Base-by-base conservation (phyloP, 495 filamentous ascomycete genomes). In the Hypoxylon rickii region DNA sequence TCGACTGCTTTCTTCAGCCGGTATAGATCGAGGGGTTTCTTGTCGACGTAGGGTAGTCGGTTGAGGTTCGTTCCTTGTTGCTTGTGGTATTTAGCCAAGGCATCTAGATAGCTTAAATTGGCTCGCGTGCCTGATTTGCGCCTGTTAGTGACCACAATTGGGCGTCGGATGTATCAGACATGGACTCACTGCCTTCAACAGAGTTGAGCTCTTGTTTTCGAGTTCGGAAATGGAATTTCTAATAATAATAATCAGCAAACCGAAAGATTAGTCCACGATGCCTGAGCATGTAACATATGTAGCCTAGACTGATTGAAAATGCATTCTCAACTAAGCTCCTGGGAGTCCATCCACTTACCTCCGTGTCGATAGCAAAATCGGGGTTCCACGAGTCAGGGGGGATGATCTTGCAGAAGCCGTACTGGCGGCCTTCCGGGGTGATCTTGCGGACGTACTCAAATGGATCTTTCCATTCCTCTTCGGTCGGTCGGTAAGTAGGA, bases 171-270 rank as follows among this genome's bases (percentile, higher is more conserved):
- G 56, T 33, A 6, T 19, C 21, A 13, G 12, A 4, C 66, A 58
- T 58, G 69, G 60, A 77, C 88, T 82, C 86, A 94, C 92, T 92
- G 82, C 94, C 94, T 87, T 99, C 94, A 43, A 97, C 90, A 12
- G 92, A 96, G 69, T 97, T 99, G 41, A 99, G 82, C 69, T 99
- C 94, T 74, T 97, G 95, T 70, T 92, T 90, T 70, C 94, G 83
- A 5, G 94, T 99, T 48, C 90, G 86, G 72, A 99, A 99, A 69
- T 97, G 94, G 67, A 99, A 99, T 68, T 85, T 85, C 94, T 97
- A 61, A 53, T 55, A 19, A 38, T 13, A 32, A 26, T 62, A n/a
- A 67, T 60, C 40, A 58, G n/a, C 32, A 12, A 44, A 3, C 13
- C 41, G 44, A 21, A 12, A 29, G 19, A 41, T 26, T 10, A 29